Percentiles rank a stretch among this genome's conserved stretches.
Conservation (phyloP, 2,329 filamentous ascomycete species). For the Ceratocystis cubensis region DNA sequence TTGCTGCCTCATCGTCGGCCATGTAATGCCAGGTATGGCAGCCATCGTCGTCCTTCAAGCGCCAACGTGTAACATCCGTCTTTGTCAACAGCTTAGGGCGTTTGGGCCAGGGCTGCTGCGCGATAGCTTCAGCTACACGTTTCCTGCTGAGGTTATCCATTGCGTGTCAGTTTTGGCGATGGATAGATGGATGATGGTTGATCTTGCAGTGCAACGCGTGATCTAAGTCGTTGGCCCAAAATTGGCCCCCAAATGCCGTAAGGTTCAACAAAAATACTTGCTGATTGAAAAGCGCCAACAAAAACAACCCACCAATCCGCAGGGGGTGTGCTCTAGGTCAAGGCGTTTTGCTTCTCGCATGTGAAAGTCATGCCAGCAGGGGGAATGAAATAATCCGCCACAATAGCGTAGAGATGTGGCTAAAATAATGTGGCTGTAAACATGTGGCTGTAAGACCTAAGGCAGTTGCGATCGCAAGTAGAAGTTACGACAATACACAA, state of each 20-base stretch:
- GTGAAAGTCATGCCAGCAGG: not conserved
- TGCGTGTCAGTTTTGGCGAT: not conserved
- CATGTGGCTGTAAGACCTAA: constrained; percentile 8
- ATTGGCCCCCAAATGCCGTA: not conserved
- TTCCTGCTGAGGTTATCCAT: constrained; percentile 29
- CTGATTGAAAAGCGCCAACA: not conserved
- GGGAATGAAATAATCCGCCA: not conserved
- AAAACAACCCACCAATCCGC: not conserved
- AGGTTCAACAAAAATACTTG: not conserved
- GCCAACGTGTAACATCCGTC: constrained; percentile 76
- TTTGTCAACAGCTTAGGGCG: constrained; percentile 39
- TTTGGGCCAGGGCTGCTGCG: constrained; percentile 32
- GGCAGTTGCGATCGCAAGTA: not conserved
- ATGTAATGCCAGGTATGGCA: constrained; percentile 93
- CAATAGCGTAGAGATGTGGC: not conserved
- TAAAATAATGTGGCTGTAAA: constrained; percentile 1
- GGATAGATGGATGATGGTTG: not conserved
- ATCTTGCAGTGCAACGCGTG: not conserved
- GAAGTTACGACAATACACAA: not conserved
- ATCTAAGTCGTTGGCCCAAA: not conserved
- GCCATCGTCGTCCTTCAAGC: constrained; percentile 64
- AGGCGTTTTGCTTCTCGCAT: not conserved
- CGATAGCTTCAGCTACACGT: constrained; percentile 31
- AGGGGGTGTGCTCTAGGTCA: not conserved
- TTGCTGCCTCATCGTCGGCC: constrained; percentile 53